Conservation (phyloP, 1,284 basidiomycete species). For the Tilletiaria anomala region DNA sequence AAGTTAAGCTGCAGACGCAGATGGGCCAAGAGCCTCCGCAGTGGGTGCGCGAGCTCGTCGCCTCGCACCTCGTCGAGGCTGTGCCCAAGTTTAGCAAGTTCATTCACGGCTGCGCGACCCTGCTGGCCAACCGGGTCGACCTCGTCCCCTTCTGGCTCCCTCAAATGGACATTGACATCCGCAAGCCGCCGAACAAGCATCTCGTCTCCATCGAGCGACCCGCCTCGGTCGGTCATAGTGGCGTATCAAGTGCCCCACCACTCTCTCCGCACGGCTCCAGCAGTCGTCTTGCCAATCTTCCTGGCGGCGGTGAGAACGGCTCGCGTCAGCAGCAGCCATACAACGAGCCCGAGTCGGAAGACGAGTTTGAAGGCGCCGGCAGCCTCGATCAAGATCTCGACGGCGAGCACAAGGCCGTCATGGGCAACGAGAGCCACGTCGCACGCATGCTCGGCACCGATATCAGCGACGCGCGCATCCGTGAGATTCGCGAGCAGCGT, state of each 20-base stretch:
- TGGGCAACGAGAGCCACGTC: conserved; percentile 28
- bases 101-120: conserved; percentile 88
- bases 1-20: conserved; percentile 95
- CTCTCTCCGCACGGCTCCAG: too few relatives aligned
- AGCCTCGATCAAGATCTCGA: conserved; percentile 19
- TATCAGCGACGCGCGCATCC: conserved; percentile 29
- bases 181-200: conserved; percentile 17
- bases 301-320: conserved; percentile 7
- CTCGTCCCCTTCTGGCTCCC: conserved; percentile 99
- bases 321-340: conserved; percentile 10
- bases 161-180: conserved; percentile 55
- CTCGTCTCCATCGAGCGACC: conserved; percentile 33
- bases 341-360: conserved; percentile 35
- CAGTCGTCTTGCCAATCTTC: conserved; percentile 5
- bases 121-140: conserved; percentile 83
- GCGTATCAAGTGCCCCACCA: too few relatives aligned
- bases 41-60: conserved; percentile 90
- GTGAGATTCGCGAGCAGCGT: conserved; percentile 29
- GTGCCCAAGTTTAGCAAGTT: conserved; percentile 61
- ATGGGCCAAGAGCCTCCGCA: conserved; percentile 86
- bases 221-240: conserved; percentile 1
- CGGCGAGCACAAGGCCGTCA: conserved; percentile 6
- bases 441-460: conserved; percentile 32
- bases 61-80: conserved; percentile 60
- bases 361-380: conserved; percentile 32